A percentile compares a stretch with the other conserved stretches of the same genome.
phyloP scores from a whole-genome alignment of 495 filamentous ascomycete genomes.

The Penicillium turbatum region DNA sequence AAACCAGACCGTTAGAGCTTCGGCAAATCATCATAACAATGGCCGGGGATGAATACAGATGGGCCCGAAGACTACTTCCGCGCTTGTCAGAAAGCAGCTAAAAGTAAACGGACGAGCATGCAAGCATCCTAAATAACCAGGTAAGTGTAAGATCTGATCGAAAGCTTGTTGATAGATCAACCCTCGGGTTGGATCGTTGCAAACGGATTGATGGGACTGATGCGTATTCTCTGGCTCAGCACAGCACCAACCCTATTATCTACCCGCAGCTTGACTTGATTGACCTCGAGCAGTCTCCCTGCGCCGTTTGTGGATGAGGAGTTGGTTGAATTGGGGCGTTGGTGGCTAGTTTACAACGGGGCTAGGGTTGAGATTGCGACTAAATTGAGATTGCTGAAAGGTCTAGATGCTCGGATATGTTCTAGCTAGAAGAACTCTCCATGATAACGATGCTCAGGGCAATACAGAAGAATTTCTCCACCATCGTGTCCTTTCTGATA shows the following conservation, averaged over 20 bases:
- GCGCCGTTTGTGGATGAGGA: constrained; percentile 14
- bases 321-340: constrained; percentile 14
- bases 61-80: neutral
- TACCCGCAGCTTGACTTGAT: neutral
- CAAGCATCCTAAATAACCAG: neutral
- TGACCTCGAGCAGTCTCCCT: neutral
- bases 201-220: neutral
- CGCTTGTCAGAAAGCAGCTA: neutral
- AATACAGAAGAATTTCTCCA: too few relatives aligned
- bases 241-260: neutral
- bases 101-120: neutral
- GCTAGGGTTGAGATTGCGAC: constrained; percentile 11
- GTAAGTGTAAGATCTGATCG: neutral
- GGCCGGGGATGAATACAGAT: neutral
- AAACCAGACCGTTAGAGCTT: neutral
- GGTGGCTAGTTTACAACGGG: constrained; percentile 16
- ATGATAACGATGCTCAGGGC: too few relatives aligned
- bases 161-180: neutral
- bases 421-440: too few relatives aligned
- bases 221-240: neutral
- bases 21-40: neutral
- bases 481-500: too few relatives aligned
- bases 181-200: neutral
- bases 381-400: too few relatives aligned
- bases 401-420: too few relatives aligned